Evolutionary conservation across 2,329 filamentous ascomycete genomes (phyloP), one percentile per base, ranked within the genome.

Genomic region (Fusarium torulosum): DNA sequence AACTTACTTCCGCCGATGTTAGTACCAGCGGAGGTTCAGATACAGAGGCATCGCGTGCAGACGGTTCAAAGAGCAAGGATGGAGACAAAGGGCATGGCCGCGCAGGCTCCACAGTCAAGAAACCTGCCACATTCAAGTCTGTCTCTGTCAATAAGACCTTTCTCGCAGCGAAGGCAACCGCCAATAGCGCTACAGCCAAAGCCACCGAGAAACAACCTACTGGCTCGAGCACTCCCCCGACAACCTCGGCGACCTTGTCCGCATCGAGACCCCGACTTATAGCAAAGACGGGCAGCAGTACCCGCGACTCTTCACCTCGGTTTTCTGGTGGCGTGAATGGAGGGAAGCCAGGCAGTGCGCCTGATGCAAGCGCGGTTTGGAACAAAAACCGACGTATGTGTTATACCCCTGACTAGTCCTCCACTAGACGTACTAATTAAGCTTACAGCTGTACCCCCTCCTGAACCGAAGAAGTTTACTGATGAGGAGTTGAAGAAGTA

Each of bases 401-500:
- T 42, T 50, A 25, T 23, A 51, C 35, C 33, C 14, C n/a, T 42
- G 29, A 43, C 42, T 46, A 31, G 54, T n/a, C 17, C 42, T 52
- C 45, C 20, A 35, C 27, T 25, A 13, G 37, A 50, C 45, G 62
- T 49, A 62, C 71, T 74, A 56, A 69, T 76, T 19, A 44, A 44
- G 55, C 52, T 35, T 46, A 41, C 70, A 91, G 88, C 88, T 51
- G 83, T 84, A 8, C 85, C 89, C 53, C 85, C 86, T 8, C 88
- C 90, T 8, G 91, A 93, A 62, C 89, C 91, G 6, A 93, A 93
- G 77, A 92, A 94, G 75, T 89, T 94, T 60, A 95, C 93, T 6
- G 93, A 96, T 72, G 93, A 96, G 76, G 93, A 96, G 75, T 84
- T 96, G 74, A 91, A 93, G 76, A 92, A 93, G 76, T 94, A 92